Base-by-base conservation (phyloP, 2,329 filamentous ascomycete genomes). In the Emmonsiellopsis sp. region DNA sequence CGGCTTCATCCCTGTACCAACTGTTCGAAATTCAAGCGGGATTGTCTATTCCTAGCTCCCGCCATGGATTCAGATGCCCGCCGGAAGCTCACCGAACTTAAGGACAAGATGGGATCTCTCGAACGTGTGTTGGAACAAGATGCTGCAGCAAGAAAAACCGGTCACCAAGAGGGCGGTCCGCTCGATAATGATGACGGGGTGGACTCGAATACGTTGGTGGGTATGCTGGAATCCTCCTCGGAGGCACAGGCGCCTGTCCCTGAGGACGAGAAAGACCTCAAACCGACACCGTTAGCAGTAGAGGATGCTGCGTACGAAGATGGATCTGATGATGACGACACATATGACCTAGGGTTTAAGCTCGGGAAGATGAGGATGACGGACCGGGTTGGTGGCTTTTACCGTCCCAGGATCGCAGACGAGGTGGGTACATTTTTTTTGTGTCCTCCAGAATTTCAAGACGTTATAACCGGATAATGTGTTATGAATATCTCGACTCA, bases 21-120 rank as follows among this genome's bases (percentile, higher is more conserved):
- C 65, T 69, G 68, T 58, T 60, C 67, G 56, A 78, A 77, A 62
- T 74, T 75, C 46, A 69, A 66, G 21, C 73, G 77, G 27, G 77
- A 80, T 17, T 82, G 79, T 60, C 63, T 86, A 39, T 88, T 86
- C 63, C 75, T 88, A 37, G 80, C 82, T 2, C 79, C 82, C 0
- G 78, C 82, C 21, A 73, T 87, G n/a, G 86, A 89, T 65, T 78
- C 85, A 56, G 81, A 80, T 6, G 82, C 82, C 51, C 84, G 87
- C 67, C 76, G 84, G 60, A 84, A 83, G 60, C 74, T 90, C 52
- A 85, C 84, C 3, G 84, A 88, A 62, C 84, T 90, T 66, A 90
- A 90, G 70, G 86, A 90, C 66, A 85, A 85, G 68, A 86, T 89
- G 68, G 85, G 85, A 31, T 81, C 80, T 7, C 70, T 89, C 14